phyloP scores from a whole-genome alignment of 176 grass and related monocot species.

The Phoenix roebelenii region DNA sequence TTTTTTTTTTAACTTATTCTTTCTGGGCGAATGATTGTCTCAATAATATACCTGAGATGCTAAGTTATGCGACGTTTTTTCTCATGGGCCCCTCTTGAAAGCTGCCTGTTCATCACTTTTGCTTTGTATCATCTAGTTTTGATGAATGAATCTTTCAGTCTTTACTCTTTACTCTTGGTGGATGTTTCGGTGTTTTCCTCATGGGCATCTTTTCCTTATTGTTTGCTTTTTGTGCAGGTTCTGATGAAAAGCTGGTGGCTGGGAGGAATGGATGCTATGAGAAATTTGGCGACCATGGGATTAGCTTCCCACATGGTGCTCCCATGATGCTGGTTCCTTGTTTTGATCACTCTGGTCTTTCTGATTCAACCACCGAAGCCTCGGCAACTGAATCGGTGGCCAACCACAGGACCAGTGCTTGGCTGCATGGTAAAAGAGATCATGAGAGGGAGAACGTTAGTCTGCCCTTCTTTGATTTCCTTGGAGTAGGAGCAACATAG shows the following conservation, averaged over 20 bases:
- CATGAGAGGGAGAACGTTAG: neutral
- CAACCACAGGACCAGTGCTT: neutral
- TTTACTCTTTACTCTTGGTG: too few species aligned
- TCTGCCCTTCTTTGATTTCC: slow-evolving; percentile 14
- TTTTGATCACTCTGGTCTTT: neutral
- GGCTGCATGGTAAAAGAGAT: neutral
- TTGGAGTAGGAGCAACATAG: slow-evolving; percentile 9
- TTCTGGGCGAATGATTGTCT: too few species aligned
- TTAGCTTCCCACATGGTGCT: neutral
- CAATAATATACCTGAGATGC: too few species aligned
- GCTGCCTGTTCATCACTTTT: too few species aligned
- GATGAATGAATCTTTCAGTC: too few species aligned
- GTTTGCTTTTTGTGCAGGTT: neutral
- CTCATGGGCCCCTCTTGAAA: too few species aligned
- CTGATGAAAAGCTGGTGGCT: slow-evolving; percentile 4
- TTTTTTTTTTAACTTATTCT: neutral
- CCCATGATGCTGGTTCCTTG: neutral
- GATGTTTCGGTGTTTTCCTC: too few species aligned
- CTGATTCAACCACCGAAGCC: neutral
- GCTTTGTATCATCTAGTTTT: too few species aligned
- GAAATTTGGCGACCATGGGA: neutral
- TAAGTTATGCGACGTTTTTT: too few species aligned
- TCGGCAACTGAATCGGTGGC: neutral
- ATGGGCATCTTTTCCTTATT: neutral
- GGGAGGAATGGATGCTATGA: neutral